Percentiles rank a stretch among this genome's conserved stretches.
Conservation (phyloP, 805 yeast species). For the Candida palmyrensis region DNA sequence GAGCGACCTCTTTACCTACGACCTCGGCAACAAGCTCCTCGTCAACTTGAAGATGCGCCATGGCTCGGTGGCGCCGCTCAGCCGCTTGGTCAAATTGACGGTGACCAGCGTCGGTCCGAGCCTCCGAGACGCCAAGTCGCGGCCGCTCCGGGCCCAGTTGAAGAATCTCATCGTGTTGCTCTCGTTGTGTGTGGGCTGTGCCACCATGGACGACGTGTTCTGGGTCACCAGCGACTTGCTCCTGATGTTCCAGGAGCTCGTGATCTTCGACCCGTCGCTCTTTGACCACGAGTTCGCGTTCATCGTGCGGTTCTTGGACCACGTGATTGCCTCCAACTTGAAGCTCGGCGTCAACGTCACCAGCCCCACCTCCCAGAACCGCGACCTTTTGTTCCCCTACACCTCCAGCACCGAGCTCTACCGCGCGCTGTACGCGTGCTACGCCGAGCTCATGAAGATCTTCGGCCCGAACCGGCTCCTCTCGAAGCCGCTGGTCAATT, state of each 20-base stretch:
- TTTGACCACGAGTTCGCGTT: constrained; percentile 27
- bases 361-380: constrained; percentile 34
- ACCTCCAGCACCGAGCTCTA: constrained; percentile 38
- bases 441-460: constrained; percentile 53
- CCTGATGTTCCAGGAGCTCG: constrained; percentile 28
- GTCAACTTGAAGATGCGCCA: constrained; percentile 32
- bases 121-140: constrained; percentile 17
- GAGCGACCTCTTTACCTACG: constrained; percentile 31
- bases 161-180: constrained; percentile 23
- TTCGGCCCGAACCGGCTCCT: constrained; percentile 40
- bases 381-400: constrained; percentile 39
- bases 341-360: constrained; percentile 29
- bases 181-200: constrained; percentile 28
- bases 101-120: constrained; percentile 37
- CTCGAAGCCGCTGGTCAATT: constrained; percentile 40
- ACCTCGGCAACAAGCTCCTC: constrained; percentile 27
- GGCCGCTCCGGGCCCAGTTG: constrained; percentile 15
- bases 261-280: constrained; percentile 33
- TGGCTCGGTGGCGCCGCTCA: constrained; percentile 17
- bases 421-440: constrained; percentile 47
- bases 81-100: constrained; percentile 23
- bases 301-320: constrained; percentile 21
- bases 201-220: constrained; percentile 20
- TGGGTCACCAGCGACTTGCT: constrained; percentile 20
- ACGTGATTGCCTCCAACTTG: constrained; percentile 29